Conservation (phyloP, 345 rosid genomes). For the Brassica napus region DNA sequence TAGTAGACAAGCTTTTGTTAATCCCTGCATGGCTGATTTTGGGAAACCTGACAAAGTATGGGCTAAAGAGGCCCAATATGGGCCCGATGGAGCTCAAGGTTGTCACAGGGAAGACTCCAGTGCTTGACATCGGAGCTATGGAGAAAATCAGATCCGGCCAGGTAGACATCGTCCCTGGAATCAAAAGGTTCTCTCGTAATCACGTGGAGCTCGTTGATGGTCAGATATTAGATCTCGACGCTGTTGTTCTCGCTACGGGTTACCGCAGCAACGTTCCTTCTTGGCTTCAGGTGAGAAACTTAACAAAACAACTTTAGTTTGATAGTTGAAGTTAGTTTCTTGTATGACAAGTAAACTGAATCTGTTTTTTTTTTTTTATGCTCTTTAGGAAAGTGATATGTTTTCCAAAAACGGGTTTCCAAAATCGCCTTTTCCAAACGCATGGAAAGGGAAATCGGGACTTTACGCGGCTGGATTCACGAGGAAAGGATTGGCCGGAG, state of each 20-base stretch:
- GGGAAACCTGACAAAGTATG: slow-evolving; percentile 55
- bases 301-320: neutral
- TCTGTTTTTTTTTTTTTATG: neutral
- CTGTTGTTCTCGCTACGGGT: slow-evolving; percentile 76
- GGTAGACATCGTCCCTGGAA: slow-evolving; percentile 65
- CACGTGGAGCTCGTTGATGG: slow-evolving; percentile 72
- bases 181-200: slow-evolving; percentile 50
- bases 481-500: slow-evolving; percentile 86
- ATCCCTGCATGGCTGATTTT: slow-evolving; percentile 56
- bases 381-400: slow-evolving; percentile 61
- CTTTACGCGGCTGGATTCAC: slow-evolving; percentile 92
- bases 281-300: slow-evolving; percentile 73
- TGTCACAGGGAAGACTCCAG: slow-evolving; percentile 70
- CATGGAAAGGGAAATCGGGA: slow-evolving; percentile 84
- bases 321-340: neutral
- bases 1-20: slow-evolving; percentile 67
- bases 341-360: slow-evolving; percentile 19
- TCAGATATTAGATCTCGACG: slow-evolving; percentile 51
- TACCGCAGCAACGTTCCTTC: slow-evolving; percentile 71
- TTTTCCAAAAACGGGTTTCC: slow-evolving; percentile 74
- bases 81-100: slow-evolving; percentile 75
- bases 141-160: slow-evolving; percentile 67
- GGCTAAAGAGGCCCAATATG: slow-evolving; percentile 60
- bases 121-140: slow-evolving; percentile 73
- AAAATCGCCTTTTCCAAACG: slow-evolving; percentile 66